Evolutionary conservation across 768 basidiomycete species (phyloP).

Genomic region (Clavulina sp.): DNA sequence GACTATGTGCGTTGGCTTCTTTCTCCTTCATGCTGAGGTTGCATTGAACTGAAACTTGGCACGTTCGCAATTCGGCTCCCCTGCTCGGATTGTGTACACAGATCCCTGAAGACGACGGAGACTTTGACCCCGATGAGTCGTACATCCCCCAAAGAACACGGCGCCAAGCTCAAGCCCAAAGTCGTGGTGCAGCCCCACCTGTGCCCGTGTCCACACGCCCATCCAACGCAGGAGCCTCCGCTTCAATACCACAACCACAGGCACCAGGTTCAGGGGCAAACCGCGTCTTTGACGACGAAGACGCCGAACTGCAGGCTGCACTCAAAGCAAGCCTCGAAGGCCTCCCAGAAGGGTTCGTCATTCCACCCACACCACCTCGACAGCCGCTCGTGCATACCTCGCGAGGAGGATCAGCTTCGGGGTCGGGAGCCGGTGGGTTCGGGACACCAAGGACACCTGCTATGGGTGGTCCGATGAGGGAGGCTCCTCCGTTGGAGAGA

Average conservation of each 20-base stretch:
- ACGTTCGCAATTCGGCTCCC: too few relatives aligned
- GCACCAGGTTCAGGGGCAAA: neutral
- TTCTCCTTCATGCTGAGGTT: neutral
- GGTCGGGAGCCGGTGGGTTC: neutral
- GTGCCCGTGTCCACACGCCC: too few relatives aligned
- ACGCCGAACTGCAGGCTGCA: constrained; percentile 74
- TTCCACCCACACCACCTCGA: constrained; percentile 18
- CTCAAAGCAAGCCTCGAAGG: constrained; percentile 63
- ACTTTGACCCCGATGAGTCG: too few relatives aligned
- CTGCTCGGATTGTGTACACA: too few relatives aligned
- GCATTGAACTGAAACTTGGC: too few relatives aligned
- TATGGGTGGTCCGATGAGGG: constrained; percentile 1
- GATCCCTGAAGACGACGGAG: too few relatives aligned
- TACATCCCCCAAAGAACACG: too few relatives aligned
- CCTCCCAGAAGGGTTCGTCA: constrained; percentile 33
- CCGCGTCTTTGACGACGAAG: constrained; percentile 68
- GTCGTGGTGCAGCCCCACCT: too few relatives aligned
- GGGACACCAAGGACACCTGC: neutral
- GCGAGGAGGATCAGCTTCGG: too few relatives aligned
- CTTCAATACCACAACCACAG: too few relatives aligned
- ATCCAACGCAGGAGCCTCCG: too few relatives aligned
- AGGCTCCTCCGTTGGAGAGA: constrained; percentile 1
- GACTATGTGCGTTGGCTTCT: neutral
- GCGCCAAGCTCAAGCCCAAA: too few relatives aligned
- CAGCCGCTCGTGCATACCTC: constrained; percentile 4